Conservation (phyloP, 2,329 filamentous ascomycete species). For the Colletotrichum euphorbiae region DNA sequence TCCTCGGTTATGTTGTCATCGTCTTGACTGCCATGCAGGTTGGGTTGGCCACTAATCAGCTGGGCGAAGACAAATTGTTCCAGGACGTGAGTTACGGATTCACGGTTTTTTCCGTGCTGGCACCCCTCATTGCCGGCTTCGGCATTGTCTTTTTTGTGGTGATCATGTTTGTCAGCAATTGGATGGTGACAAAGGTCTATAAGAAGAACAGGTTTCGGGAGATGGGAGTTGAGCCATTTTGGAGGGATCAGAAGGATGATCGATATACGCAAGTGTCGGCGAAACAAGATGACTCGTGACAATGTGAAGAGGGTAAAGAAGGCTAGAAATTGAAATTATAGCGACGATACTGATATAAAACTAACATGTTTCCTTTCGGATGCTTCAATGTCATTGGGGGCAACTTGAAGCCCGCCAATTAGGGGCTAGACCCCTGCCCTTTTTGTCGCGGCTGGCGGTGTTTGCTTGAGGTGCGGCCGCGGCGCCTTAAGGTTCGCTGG, state of each 20-base stretch:
- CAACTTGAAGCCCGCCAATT: no score
- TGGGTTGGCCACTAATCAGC: slow-evolving; percentile 52
- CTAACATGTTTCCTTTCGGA: no score
- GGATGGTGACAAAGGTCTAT: slow-evolving; percentile 39
- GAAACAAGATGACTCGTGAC: neutral
- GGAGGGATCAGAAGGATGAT: slow-evolving; percentile 14
- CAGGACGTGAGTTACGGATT: slow-evolving; percentile 59
- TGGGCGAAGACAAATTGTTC: slow-evolving; percentile 53
- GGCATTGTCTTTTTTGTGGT: slow-evolving; percentile 41
- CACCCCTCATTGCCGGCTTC: slow-evolving; percentile 48
- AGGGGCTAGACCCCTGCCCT: neutral
- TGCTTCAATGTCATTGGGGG: no score
- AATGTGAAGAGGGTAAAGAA: neutral
- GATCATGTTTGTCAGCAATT: slow-evolving; percentile 39
- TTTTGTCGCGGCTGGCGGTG: neutral
- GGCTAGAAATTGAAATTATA: neutral
- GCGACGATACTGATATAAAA: no score
- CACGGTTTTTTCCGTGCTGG: slow-evolving; percentile 59
- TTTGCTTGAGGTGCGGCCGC: neutral
- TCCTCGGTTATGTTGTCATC: slow-evolving; percentile 53
- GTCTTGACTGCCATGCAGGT: slow-evolving; percentile 64
- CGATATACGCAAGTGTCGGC: slow-evolving; percentile 15
- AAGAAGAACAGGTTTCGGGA: slow-evolving; percentile 43
- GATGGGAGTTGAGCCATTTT: slow-evolving; percentile 38
- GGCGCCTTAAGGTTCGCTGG: slow-evolving; percentile 1